A percentile compares a stretch with the other conserved stretches of the same genome.
phyloP scores from a whole-genome alignment of 2,329 filamentous ascomycete species.

The Dendrostoma leiphaemia region DNA sequence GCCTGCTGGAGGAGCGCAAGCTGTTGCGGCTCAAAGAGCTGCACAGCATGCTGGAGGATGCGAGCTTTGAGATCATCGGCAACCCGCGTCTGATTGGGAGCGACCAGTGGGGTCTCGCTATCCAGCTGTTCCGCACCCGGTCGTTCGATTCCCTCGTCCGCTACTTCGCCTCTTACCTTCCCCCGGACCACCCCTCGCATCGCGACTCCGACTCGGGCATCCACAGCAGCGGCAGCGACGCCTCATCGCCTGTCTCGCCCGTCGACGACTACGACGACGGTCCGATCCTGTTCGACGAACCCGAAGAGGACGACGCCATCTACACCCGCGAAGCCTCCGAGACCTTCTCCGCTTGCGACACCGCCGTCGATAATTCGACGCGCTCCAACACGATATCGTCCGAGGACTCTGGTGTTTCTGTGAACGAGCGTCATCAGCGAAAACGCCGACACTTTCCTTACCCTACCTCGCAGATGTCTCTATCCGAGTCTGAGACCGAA shows the following conservation, averaged over 20 bases:
- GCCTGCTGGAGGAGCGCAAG: constrained; percentile 51
- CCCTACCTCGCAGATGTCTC: constrained; percentile 48
- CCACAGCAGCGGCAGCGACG: constrained; percentile 36
- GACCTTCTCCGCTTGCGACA: constrained; percentile 25
- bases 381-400: constrained; percentile 50
- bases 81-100: constrained; percentile 58
- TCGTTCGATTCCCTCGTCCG: constrained; percentile 60
- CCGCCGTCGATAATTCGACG: constrained; percentile 35
- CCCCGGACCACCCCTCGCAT: constrained; percentile 46
- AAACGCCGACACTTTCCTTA: constrained; percentile 31
- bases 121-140: constrained; percentile 58
- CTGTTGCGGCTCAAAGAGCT: constrained; percentile 53
- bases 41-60: constrained; percentile 53
- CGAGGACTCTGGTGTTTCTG: constrained; percentile 39
- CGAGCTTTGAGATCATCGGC: constrained; percentile 60
- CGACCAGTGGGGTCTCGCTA: constrained; percentile 56
- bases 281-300: constrained; percentile 42
- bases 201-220: constrained; percentile 33
- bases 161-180: constrained; percentile 59
- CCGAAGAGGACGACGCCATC: constrained; percentile 31
- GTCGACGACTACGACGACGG: constrained; percentile 25
- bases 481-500: constrained; percentile 49
- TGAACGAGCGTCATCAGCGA: constrained; percentile 32
- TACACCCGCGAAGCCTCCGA: constrained; percentile 42
- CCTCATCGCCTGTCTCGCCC: constrained; percentile 13